phyloP scores from a whole-genome alignment of 108 stramenopile genomes.

The Nitzschia sp. region DNA sequence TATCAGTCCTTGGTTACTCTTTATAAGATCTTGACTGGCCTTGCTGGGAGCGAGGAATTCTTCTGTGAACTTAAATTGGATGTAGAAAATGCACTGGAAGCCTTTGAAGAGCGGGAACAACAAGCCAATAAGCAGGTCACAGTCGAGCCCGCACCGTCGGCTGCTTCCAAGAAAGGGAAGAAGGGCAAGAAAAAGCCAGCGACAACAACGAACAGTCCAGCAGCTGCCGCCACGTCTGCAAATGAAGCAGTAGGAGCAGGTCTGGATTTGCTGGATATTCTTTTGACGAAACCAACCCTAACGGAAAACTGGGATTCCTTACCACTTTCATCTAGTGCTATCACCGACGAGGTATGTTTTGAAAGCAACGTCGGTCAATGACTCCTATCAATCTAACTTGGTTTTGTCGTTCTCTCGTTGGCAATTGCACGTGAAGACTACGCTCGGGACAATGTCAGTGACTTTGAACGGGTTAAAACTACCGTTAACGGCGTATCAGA shows the following conservation, averaged over 20 bases:
- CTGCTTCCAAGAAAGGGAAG: constrained; percentile 29
- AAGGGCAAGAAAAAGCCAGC: constrained; percentile 38
- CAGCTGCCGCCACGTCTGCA: too few species aligned
- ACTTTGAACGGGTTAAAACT: constrained; percentile 39
- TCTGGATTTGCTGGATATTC: constrained; percentile 37
- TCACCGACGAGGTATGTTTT: constrained; percentile 36
- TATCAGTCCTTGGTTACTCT: constrained; percentile 52
- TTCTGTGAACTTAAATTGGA: constrained; percentile 45
- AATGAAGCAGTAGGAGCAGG: neutral
- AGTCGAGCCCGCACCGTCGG: constrained; percentile 11
- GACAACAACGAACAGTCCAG: constrained; percentile 1
- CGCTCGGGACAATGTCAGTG: constrained; percentile 48
- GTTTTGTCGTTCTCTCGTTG: neutral
- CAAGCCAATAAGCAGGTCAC: constrained; percentile 1
- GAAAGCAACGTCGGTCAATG: too few species aligned
- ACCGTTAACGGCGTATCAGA: constrained; percentile 42
- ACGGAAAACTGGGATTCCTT: constrained; percentile 35
- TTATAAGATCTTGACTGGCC: constrained; percentile 42
- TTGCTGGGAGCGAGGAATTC: neutral
- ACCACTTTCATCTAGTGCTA: constrained; percentile 16
- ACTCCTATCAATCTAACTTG: neutral
- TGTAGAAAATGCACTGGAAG: constrained; percentile 26
- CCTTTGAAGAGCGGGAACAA: constrained; percentile 1
- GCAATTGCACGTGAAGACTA: constrained; percentile 18
- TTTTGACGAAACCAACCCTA: constrained; percentile 27